phyloP scores from a whole-genome alignment of 2,329 filamentous ascomycete species.

The Penicillium rolfsii region DNA sequence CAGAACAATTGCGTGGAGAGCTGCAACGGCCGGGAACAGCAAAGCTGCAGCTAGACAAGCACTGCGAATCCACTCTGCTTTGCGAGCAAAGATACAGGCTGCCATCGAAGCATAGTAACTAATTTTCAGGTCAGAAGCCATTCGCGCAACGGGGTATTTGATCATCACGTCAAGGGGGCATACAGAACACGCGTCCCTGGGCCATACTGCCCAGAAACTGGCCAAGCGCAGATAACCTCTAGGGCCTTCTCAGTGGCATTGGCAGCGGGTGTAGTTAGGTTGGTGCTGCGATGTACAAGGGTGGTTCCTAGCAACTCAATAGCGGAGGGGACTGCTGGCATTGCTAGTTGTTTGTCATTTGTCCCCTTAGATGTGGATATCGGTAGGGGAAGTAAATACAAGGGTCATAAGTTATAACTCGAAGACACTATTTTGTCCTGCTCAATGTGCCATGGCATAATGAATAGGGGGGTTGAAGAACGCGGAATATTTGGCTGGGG shows the following conservation, averaged over 20 bases:
- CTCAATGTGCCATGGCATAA: background rate
- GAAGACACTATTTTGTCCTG: slow-evolving; percentile 1
- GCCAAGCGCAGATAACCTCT: slow-evolving; percentile 50
- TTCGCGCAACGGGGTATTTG: background rate
- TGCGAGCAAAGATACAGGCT: slow-evolving; percentile 65
- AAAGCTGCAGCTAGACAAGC: slow-evolving; percentile 66
- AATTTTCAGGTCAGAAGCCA: slow-evolving; percentile 13
- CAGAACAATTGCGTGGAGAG: slow-evolving; percentile 66
- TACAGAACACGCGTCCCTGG: slow-evolving; percentile 47
- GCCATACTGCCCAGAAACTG: slow-evolving; percentile 49
- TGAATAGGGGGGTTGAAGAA: background rate
- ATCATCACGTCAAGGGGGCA: slow-evolving; percentile 19
- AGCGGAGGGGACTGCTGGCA: slow-evolving; percentile 26
- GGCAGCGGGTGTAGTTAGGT: slow-evolving; percentile 24
- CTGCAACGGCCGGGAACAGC: slow-evolving; percentile 65
- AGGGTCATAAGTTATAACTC: slow-evolving; percentile 13
- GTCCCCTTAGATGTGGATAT: background rate
- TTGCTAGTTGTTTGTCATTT: slow-evolving; percentile 18
- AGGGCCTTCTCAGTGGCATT: slow-evolving; percentile 31
- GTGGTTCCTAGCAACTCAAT: slow-evolving; percentile 11
- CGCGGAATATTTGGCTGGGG: background rate
- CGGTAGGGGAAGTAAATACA: slow-evolving; percentile 6
- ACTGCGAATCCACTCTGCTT: slow-evolving; percentile 63
- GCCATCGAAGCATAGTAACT: slow-evolving; percentile 68
- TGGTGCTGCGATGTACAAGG: slow-evolving; percentile 21